A percentile compares a stretch with the other conserved stretches of the same genome.
These are phyloP conservation scores for Vitis hybrid DNA, from an alignment of 177 flowering plant genomes.

Conservation along the genomic window DNA sequence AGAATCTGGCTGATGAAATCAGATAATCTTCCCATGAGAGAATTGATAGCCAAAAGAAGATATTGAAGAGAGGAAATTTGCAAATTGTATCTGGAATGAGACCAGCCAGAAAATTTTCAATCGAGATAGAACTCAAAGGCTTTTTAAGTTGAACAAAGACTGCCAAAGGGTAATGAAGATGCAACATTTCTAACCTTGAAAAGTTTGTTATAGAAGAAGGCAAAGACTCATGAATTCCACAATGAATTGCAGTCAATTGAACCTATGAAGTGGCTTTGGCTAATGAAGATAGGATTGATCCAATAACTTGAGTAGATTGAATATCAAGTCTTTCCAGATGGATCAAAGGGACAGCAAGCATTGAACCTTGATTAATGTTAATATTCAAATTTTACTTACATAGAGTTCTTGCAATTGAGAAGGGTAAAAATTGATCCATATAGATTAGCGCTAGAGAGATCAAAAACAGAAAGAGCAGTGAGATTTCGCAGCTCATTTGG, in stretches of 20 bases:
- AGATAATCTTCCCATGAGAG: conserved; percentile 16
- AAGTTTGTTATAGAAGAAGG: conserved; percentile 23
- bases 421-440: not conserved
- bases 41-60: conserved; percentile 10
- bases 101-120: conserved; percentile 13
- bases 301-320: not conserved
- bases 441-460: not conserved
- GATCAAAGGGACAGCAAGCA: not conserved
- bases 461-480: not conserved
- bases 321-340: not conserved
- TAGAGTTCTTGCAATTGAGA: not conserved
- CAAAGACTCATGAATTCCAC: conserved; percentile 22
- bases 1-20: conserved; percentile 16
- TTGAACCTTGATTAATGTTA: not conserved
- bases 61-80: conserved; percentile 9
- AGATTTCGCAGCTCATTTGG: not conserved
- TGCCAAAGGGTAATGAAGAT: conserved; percentile 15
- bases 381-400: not conserved
- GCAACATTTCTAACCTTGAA: conserved; percentile 8
- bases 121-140: not conserved
- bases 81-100: conserved; percentile 20
- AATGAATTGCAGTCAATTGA: not conserved
- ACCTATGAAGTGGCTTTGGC: conserved; percentile 11
- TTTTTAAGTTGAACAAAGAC: conserved; percentile 9
- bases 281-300: not conserved